Base-by-base conservation (phyloP, 2,329 filamentous ascomycete genomes). In the Beauveria sp. region DNA sequence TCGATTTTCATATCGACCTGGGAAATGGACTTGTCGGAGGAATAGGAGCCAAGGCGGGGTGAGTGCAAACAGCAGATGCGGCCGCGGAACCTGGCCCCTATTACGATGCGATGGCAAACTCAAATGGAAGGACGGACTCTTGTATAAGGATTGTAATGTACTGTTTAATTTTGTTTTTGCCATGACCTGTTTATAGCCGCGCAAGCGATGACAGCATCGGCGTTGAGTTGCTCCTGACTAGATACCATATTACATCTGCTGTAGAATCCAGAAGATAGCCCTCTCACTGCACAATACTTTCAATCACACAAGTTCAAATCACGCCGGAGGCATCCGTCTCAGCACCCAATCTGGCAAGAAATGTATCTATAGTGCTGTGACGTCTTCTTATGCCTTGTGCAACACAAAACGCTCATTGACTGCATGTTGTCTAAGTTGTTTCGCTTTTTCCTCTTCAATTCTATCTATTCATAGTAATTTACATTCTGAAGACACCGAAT, bases 401-500 rank as follows among this genome's bases (percentile, higher is more conserved):
- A 16, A 18, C 45, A 40, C 31, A n/a, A 5, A 31, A 10, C 24
- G 16, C 34, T 59, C 31, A 16, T 42, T 50, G 45, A 22, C 42
- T 20, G 20, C 42, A 40, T 31, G 43, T 45, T 38, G 24, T 28
- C 26, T 59, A 34, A 54, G 18, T 49, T 28, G 24, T 20, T 43
- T 20, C 45, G 18, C 43, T 18, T 1, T 42, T 22, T 26, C 45
- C 12, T 16, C 26, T 26, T 58, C 26, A 22, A 22, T 51, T 49
- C 34, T 20, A 40, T 42, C 12, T 28, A 26, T n/a, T 43, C 14
- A 14, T 54, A 10, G 26, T 60, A 55, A 8, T 64, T 67, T 83
- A 93, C 90, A 93, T 93, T 69, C 90, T 83, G 75, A 93, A 93
- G 34, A 93, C 88, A 14, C 90, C 90, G 76, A 91, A 93, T 72